Evolutionary conservation across 2,329 filamentous ascomycete genomes (phyloP), one percentile per base, ranked within the genome.

Genomic region (Rutstroemia sp.): DNA sequence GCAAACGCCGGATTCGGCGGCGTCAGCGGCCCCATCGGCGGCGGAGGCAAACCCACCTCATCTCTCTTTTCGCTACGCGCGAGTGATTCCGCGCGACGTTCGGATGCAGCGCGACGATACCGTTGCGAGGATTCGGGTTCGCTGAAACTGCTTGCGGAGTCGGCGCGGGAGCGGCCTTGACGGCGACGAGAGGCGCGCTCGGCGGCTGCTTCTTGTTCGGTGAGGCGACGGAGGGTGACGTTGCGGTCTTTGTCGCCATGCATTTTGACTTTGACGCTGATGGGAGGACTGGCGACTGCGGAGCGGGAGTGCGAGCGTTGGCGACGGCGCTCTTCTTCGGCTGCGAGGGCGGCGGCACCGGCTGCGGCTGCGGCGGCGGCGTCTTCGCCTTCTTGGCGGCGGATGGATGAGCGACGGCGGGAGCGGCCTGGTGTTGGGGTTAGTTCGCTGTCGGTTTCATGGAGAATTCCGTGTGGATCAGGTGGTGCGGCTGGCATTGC

Each of bases 211-310:
- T 86, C 83, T 59, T 82, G 78, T 25, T 84, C 81, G 0, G 83
- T 84, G 23, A 86, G 70, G 38, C 80, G 75, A 39, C 82, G 77
- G 44, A 86, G 71, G 14, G 82, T 86, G 56, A 86, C 77, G 60
- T 83, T 83, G 59, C 78, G 74, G 57, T 82, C 78, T 34, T 75
- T 76, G 63, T 86, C 81, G 61, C 83, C 79, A 60, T 83, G 78
- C 48, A 84, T 74, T 64, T 79, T 80, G 56, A 85, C 71, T 66
- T 81, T 83, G 57, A 85, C 77, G 64, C 79, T 81, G 34, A 82
- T 74, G 3, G 78, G 74, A 34, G 75, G 73, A 63, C 75, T 77
- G 5, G 68, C 5, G 71, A 73, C 25, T 8, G 40, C 59, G 12
- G 51, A 58, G 17, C 61, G 51, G 16, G 56, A 59, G 49, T 65